A percentile compares a stretch with the other conserved stretches of the same genome.
These are phyloP conservation scores for Plasmopara viticola DNA, from an alignment of 352 stramenopile species.

Conservation along the genomic window DNA sequence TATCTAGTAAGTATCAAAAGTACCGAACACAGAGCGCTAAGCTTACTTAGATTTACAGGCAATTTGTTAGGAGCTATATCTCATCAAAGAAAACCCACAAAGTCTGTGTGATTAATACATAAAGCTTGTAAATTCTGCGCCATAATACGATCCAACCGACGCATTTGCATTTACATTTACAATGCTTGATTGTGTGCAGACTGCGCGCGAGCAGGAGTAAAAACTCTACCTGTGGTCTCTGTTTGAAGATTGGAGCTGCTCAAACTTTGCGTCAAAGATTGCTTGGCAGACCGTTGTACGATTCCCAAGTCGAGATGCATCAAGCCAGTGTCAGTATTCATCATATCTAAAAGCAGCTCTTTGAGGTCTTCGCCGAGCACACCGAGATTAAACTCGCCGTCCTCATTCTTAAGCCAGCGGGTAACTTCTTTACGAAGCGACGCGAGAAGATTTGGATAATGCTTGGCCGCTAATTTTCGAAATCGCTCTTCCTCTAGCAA, in stretches of 20 bases:
- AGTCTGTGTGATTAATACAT: background rate
- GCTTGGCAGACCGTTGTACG: conserved; percentile 30
- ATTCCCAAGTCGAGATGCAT: conserved; percentile 78
- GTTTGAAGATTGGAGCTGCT: conserved; percentile 16
- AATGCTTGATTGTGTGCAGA: conserved; percentile 19
- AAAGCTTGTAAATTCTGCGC: background rate
- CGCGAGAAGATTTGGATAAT: conserved; percentile 49
- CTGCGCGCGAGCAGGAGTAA: conserved; percentile 28
- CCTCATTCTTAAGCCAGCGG: conserved; percentile 69
- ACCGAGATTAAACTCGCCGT: conserved; percentile 61
- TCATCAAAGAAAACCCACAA: background rate
- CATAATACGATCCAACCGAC: no score
- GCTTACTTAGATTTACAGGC: conserved; percentile 19
- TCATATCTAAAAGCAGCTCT: conserved; percentile 65
- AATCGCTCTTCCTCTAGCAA: conserved; percentile 76
- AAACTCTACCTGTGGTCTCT: conserved; percentile 4
- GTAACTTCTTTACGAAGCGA: conserved; percentile 57
- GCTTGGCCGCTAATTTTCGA: conserved; percentile 63
- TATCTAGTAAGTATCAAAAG: conserved; percentile 84
- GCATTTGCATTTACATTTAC: background rate
- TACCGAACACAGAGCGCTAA: conserved; percentile 57
- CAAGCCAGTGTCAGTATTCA: conserved; percentile 74
- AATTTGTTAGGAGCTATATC: background rate
- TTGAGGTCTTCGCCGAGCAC: conserved; percentile 73
- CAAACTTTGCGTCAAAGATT: conserved; percentile 20